Conservation (phyloP, 805 yeast species). For the Metschnikowia lachancei region DNA sequence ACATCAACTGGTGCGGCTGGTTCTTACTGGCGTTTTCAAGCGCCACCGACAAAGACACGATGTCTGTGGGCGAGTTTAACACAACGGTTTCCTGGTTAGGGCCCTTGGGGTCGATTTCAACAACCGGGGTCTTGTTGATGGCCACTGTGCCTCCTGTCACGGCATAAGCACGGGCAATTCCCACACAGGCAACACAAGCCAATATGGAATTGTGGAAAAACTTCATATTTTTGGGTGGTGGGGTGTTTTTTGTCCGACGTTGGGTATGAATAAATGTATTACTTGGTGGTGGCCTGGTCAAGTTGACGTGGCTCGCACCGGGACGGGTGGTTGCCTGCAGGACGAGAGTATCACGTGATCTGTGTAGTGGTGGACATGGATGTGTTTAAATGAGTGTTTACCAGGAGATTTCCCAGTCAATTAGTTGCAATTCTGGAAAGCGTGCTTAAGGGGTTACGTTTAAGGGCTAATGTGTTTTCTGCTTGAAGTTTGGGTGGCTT, state of each 20-base stretch:
- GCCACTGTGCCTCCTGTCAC: constrained; percentile 30
- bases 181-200: constrained; percentile 19
- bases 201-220: no score
- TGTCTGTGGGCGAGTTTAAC: constrained; percentile 33
- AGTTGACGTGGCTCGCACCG: constrained; percentile 10
- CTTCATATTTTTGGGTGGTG: no score
- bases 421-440: no score
- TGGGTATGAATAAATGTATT: no score
- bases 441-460: no score
- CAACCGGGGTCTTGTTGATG: constrained; percentile 22
- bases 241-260: background rate
- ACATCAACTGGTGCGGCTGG: constrained; percentile 37
- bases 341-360: no score
- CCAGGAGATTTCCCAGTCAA: no score
- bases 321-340: no score
- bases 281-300: background rate
- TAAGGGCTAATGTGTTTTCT: no score
- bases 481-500: no score
- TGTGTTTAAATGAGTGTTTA: no score
- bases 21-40: constrained; percentile 19
- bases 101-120: constrained; percentile 32
- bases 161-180: constrained; percentile 28
- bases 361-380: no score
- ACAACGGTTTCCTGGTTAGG: constrained; percentile 30
- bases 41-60: constrained; percentile 28